phyloP scores from a whole-genome alignment of 345 rosid species.

The Syzygium grande region DNA sequence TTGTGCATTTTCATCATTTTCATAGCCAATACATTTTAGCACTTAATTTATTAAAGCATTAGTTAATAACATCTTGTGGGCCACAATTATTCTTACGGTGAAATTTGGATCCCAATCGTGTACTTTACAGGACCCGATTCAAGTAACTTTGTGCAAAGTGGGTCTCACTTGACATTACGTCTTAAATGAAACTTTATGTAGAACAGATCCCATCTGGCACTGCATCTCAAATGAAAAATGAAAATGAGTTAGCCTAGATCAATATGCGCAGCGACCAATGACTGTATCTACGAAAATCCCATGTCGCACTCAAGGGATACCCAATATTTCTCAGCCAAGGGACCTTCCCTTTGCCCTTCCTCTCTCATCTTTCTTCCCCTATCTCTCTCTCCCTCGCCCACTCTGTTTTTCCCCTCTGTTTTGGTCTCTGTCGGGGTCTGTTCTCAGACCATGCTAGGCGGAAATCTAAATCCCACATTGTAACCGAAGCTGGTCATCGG shows the following conservation, averaged over 20 bases:
- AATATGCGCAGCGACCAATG: accelerated
- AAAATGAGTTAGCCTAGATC: accelerated
- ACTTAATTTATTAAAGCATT: too few relatives aligned
- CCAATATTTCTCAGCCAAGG: background rate
- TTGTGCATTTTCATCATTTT: too few relatives aligned
- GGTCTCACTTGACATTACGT: background rate
- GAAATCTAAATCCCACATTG: background rate
- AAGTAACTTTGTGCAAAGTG: background rate
- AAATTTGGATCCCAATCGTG: background rate
- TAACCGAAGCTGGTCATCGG: too few relatives aligned
- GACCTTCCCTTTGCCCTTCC: too few relatives aligned
- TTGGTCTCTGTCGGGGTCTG: background rate
- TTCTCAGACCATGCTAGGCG: background rate
- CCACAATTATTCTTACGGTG: too few relatives aligned
- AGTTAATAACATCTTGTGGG: too few relatives aligned
- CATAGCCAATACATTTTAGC: too few relatives aligned
- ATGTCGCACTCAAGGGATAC: accelerated
- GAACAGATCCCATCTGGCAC: too few relatives aligned
- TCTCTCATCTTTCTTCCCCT: too few relatives aligned
- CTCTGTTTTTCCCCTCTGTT: too few relatives aligned
- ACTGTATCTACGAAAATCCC: background rate
- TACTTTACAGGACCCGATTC: background rate
- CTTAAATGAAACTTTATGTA: too few relatives aligned
- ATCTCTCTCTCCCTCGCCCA: too few relatives aligned
- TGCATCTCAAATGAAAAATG: background rate